These are phyloP conservation scores for Penicillium maclennaniae DNA, from an alignment of 495 filamentous ascomycete genomes.

Conservation along the genomic window DNA sequence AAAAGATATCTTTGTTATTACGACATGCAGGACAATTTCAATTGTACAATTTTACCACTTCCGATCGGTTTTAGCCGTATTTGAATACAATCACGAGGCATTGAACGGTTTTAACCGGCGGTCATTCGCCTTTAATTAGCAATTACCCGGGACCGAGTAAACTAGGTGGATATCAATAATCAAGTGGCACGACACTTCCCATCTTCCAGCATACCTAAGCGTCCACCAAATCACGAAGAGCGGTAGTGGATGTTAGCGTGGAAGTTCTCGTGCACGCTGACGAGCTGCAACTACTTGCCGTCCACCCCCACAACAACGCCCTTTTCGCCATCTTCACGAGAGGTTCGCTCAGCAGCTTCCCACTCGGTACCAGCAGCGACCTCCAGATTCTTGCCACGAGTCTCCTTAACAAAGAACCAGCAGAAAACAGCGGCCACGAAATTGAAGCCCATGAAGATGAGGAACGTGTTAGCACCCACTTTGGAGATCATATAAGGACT, in stretches of 20 bases:
- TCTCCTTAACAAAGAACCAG: slow-evolving; percentile 27
- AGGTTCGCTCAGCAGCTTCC: slow-evolving; percentile 21
- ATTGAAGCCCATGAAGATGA: slow-evolving; percentile 28
- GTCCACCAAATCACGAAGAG: slow-evolving; percentile 1
- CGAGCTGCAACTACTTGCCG: slow-evolving; percentile 18
- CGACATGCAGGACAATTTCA: slow-evolving; percentile 15
- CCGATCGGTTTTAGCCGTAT: background rate
- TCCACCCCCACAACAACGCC: slow-evolving; percentile 9
- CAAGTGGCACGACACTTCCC: background rate
- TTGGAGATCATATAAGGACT: slow-evolving; percentile 28
- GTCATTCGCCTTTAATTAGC: background rate
- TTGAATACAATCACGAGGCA: background rate
- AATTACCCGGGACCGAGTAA: background rate
- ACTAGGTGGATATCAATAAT: background rate
- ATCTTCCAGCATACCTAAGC: background rate
- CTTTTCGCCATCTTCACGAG: slow-evolving; percentile 15
- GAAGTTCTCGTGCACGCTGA: slow-evolving; percentile 24
- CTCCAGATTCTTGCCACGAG: slow-evolving; percentile 25
- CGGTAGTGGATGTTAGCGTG: slow-evolving; percentile 17
- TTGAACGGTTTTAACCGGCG: background rate
- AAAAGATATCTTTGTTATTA: slow-evolving; percentile 25
- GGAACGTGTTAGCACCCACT: slow-evolving; percentile 24
- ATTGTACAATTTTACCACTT: slow-evolving; percentile 18
- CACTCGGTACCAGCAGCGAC: slow-evolving; percentile 25
- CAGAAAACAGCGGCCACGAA: slow-evolving; percentile 18